Evolutionary conservation across 2,329 filamentous ascomycete genomes (phyloP), one percentile per base, ranked within the genome.

Genomic region (Hypoxylon sp.): DNA sequence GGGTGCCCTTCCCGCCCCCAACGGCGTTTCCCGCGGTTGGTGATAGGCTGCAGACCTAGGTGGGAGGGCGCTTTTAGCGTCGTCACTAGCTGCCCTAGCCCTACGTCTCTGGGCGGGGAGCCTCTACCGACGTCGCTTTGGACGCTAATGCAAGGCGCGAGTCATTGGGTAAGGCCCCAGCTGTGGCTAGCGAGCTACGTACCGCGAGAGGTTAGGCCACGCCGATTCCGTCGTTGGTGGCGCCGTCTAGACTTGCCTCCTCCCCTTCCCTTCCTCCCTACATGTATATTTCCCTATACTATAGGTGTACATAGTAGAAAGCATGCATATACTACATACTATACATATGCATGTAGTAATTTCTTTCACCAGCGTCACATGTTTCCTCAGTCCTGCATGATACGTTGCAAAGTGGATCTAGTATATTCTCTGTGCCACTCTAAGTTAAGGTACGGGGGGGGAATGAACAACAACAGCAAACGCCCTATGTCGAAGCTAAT

Each of bases 81-180:
- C 5, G 35, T 13, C 4, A 4, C 35, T 37, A 37, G 32, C 15
- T 13, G 35, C 35, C 35, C 15, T 37, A 44, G 39, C 39, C 39
- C 39, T 44, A 44, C 17, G n/a, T 42, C 7, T n/a, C 37, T 42
- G n/a, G 37, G 15, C 37, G 39, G 15, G 39, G 39, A 44, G 39
- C 39, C 39, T 44, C 39, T 44, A 17, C 39, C 39, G 39, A 42
- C 39, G 39, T n/a, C 39, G 39, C 2, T 19, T 15, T 17, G 8
- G 1, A 6, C 11, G 29, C 58, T 61, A 61, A 61, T 54, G 58
- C 50, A 61, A 29, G 37, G 17, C n/a, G 29, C 58, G 58, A 61
- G 50, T 61, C 58, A 54, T 60, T 21, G 17, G 39, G 39, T 44
- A 44, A 44, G 39, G 39, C 24, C 24, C 24, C 24, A 2, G 24